Percentiles rank a stretch among this genome's conserved stretches.
phyloP scores from a whole-genome alignment of 192 early-diverging fungal species.

The Dissophora ornata region DNA sequence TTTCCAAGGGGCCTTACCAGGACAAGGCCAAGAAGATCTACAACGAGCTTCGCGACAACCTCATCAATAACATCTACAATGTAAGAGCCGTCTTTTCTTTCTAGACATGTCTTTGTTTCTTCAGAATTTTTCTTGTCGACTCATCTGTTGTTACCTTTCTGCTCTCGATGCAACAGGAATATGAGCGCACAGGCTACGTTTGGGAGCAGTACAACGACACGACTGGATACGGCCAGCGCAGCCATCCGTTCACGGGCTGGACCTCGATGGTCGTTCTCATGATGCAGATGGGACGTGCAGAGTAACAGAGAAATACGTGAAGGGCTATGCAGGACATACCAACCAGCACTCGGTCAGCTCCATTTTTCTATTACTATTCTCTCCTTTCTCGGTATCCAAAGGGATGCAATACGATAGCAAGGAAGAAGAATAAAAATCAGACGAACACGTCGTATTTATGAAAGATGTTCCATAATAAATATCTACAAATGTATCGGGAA shows the following conservation, averaged over 20 bases:
- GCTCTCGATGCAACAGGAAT: conserved; percentile 60
- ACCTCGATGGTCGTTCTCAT: conserved; percentile 83
- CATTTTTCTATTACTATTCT: no score
- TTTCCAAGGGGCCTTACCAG: conserved; percentile 70
- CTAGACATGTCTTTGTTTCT: conserved; percentile 1
- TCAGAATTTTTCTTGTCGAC: neutral
- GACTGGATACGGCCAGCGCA: conserved; percentile 79
- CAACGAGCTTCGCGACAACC: conserved; percentile 74
- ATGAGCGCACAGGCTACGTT: conserved; percentile 80
- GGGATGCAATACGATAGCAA: no score
- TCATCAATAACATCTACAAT: conserved; percentile 79
- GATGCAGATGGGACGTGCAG: conserved; percentile 66
- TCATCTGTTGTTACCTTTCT: neutral
- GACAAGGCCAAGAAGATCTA: conserved; percentile 78
- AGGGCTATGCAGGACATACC: no score
- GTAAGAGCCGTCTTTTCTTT: conserved; percentile 55
- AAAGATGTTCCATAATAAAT: no score
- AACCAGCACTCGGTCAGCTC: no score
- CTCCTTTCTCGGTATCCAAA: no score
- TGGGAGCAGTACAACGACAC: conserved; percentile 92
- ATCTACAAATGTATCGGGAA: no score
- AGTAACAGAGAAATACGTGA: no score
- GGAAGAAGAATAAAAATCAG: neutral
- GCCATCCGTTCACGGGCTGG: conserved; percentile 98
- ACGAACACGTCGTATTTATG: no score